Evolutionary conservation across 1,284 basidiomycete genomes (phyloP).

Genomic region (Athelia sp.): DNA sequence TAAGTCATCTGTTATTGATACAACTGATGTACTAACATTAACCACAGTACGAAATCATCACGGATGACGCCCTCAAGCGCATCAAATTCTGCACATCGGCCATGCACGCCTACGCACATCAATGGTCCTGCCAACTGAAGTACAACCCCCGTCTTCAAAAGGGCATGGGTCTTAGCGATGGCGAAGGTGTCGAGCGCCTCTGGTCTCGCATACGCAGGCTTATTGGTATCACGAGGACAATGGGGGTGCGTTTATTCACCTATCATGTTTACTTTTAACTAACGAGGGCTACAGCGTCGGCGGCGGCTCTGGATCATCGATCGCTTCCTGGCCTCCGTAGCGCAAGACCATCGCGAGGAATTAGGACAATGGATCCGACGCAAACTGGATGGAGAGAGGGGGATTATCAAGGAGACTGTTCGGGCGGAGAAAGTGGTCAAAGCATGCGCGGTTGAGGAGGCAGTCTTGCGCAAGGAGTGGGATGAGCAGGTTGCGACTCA

Average conservation of each 20-base stretch:
- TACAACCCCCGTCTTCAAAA: constrained; percentile 11
- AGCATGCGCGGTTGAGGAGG: neutral
- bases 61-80: neutral
- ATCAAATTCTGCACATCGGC: constrained; percentile 8
- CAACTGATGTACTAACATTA: neutral
- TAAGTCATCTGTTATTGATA: neutral
- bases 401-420: neutral
- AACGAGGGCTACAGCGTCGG: constrained; percentile 12
- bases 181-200: constrained; percentile 14
- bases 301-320: constrained; percentile 23
- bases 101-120: constrained; percentile 16
- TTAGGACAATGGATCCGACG: constrained; percentile 18
- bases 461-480: constrained; percentile 8
- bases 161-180: constrained; percentile 12
- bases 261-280: neutral
- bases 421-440: neutral
- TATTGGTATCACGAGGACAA: constrained; percentile 5
- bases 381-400: neutral
- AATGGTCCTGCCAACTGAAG: constrained; percentile 15
- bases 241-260: neutral
- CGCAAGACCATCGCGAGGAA: constrained; percentile 5
- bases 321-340: constrained; percentile 16
- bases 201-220: constrained; percentile 8
- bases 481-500: constrained; percentile 8
- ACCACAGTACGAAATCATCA: constrained; percentile 6